Base-by-base conservation (phyloP, 2,329 filamentous ascomycete species). In the Rhynchosporium graminicola region DNA sequence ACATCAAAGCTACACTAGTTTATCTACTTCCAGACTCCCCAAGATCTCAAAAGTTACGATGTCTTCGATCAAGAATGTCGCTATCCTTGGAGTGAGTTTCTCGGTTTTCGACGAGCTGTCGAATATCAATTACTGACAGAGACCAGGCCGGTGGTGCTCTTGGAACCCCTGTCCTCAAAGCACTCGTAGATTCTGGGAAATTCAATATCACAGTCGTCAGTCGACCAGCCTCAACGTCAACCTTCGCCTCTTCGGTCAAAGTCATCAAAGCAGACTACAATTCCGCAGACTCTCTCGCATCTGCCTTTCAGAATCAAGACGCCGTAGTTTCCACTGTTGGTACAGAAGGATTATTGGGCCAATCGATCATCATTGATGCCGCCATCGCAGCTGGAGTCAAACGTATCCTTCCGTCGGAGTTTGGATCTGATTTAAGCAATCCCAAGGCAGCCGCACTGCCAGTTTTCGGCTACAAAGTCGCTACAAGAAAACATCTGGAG, bases 351-450 rank as follows among this genome's bases (percentile, higher is more conserved):
- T n/a, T 73, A 1, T 76, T 74, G 20, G 75, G 75, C 4, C 85
- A 88, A 70, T 73, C 74, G 13, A 73, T 76, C 20, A 70, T 87
- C 59, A 78, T 87, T 51, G 81, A 88, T 55, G 86, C 85, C 0
- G 79, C 84, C 13, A 78, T 83, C 50, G 80, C 79, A 6, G 63
- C 63, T n/a, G 63, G 63, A 4, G 63, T 65, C 29, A 58, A 63
- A 29, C 52, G 57, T n/a, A 86, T 87, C 75, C 75, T 88, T 33
- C 84, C 85, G 1, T 82, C 82, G 2, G 85, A 88, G 60, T 88
- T 82, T 45, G 77, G 76, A 26, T 73, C 73, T 7, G 71, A 78
- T 71, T 69, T 78, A 75, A 69, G 77, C 68, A 63, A 74, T 67
- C 45, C 76, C 71, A 72, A 72, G 58, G 67, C 73, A 52, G 66